Base-by-base conservation (phyloP, 768 basidiomycete genomes). In the Macrolepiota albuminosa region DNA sequence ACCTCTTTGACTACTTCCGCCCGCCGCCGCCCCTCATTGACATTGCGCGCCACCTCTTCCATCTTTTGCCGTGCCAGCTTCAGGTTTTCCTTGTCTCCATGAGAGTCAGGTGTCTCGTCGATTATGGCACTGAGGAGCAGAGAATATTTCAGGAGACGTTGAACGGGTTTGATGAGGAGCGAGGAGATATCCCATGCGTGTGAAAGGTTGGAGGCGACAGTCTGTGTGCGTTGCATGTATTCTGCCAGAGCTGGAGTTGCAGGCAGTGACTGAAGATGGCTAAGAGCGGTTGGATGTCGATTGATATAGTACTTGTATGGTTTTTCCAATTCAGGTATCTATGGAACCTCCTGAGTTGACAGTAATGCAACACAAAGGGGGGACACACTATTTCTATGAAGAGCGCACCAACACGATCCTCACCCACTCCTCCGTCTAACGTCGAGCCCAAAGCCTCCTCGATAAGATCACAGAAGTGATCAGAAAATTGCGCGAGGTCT, bases 81-180 rank as follows among this genome's bases (percentile, higher is more conserved):
- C 14, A 91, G 75, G 53, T 79, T 79, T 34, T 75, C 76, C 66
- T 86, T 87, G 73, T 93, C 91, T 0, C 78, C 75, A 67, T 92
- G 89, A 26, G 72, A 70, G 55, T 86, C 82, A 7, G 86, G 84
- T 0, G 92, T 93, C 67, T 86, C 87, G 53, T 87, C 84, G 55
- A 88, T 82, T 64, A 93, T 87, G 29, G 90, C 84, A 29, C 76
- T 74, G 37, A 99, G 84, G 33, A 99, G 82, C 9, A 98, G 82
- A 0, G 92, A 86, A 69, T 99, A 99, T 70, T 98, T 98, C 63
- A 98, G 85, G 57, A 98, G 81, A 16, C 96, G 86, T 69, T 98
- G 97, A 4, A 99, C 93, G 37, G 97, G 97, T 73, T 98, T 98
- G 73, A 99, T 98, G 61, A 99, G 87, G 42, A 98, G 83, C 0